phyloP scores from a whole-genome alignment of 2,329 filamentous ascomycete species.

The Laburnicola sp. region DNA sequence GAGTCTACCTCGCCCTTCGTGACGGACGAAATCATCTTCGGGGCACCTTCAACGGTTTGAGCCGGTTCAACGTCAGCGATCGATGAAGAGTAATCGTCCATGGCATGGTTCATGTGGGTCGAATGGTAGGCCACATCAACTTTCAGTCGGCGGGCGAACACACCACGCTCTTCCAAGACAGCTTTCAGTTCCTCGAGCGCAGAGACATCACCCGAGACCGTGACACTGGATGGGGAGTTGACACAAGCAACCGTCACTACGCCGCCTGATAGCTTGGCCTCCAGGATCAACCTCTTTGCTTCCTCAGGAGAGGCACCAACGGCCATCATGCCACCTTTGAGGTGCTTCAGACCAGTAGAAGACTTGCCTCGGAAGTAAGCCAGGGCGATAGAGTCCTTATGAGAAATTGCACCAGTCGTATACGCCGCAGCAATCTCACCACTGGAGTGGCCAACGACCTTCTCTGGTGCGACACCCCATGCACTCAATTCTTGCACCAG shows the following conservation, averaged over 20 bases:
- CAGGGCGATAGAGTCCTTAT: not conserved
- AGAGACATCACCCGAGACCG: conserved; percentile 48
- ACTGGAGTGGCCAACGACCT: conserved; percentile 22
- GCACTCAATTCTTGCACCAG: conserved; percentile 16
- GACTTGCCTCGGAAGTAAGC: not conserved
- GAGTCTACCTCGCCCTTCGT: not conserved
- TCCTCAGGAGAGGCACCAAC: conserved; percentile 28
- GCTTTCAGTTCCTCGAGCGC: conserved; percentile 40
- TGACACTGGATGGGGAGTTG: conserved; percentile 26
- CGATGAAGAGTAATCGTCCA: not conserved
- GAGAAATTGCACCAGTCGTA: not conserved
- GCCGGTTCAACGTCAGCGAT: not conserved
- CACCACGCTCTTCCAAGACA: conserved; percentile 37
- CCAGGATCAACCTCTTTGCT: conserved; percentile 8
- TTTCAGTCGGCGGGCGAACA: conserved; percentile 45
- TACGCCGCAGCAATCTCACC: conserved; percentile 15
- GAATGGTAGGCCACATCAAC: conserved; percentile 52
- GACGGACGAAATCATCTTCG: conserved; percentile 1
- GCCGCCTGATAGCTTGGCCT: not conserved
- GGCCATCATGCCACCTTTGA: conserved; percentile 27
- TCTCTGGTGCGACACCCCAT: conserved; percentile 12
- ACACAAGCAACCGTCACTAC: conserved; percentile 4
- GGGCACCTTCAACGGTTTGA: not conserved
- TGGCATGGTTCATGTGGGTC: conserved; percentile 41
- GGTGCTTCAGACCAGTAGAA: not conserved